Evolutionary conservation across 148 eudicot genomes (phyloP).

Genomic region (Polygonum aviculare): DNA sequence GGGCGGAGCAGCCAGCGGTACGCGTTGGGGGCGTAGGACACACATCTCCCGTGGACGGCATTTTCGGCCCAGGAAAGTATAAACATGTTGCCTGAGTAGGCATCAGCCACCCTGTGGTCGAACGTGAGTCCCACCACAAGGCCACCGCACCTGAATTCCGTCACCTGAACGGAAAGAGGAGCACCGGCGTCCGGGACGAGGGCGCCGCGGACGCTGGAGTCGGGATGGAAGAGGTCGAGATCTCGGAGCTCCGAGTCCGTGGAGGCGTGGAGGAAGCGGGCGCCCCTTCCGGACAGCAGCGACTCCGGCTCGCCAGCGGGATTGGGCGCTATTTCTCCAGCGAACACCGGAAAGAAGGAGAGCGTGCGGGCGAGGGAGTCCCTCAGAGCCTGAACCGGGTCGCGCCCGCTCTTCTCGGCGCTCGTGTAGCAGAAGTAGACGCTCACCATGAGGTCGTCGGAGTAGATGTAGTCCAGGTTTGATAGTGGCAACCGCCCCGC

Average conservation of each 20-base stretch:
- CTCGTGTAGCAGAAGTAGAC: conserved; percentile 7
- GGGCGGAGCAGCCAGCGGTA: conserved; percentile 34
- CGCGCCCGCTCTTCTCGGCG: background rate
- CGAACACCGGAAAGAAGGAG: background rate
- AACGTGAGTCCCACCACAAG: conserved; percentile 50
- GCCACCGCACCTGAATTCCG: conserved; percentile 54
- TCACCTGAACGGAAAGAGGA: conserved; percentile 26
- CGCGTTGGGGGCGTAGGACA: conserved; percentile 20
- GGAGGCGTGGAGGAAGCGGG: background rate
- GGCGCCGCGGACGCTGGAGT: background rate
- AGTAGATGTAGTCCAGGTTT: conserved; percentile 3
- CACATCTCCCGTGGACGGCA: conserved; percentile 15
- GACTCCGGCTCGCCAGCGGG: conserved; percentile 7
- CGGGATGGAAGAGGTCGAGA: conserved; percentile 10
- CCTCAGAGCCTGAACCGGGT: background rate
- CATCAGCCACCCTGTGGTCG: conserved; percentile 67
- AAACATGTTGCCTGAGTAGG: conserved; percentile 66
- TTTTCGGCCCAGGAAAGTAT: conserved; percentile 65
- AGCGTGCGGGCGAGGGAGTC: conserved; percentile 7
- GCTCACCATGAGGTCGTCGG: background rate
- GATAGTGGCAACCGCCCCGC: background rate
- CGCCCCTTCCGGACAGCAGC: background rate
- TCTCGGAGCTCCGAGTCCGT: conserved; percentile 1
- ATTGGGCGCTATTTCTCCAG: conserved; percentile 5
- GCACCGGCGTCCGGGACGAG: background rate